These are phyloP conservation scores for Russula earlei DNA, from an alignment of 768 basidiomycete genomes.

Conservation along the genomic window DNA sequence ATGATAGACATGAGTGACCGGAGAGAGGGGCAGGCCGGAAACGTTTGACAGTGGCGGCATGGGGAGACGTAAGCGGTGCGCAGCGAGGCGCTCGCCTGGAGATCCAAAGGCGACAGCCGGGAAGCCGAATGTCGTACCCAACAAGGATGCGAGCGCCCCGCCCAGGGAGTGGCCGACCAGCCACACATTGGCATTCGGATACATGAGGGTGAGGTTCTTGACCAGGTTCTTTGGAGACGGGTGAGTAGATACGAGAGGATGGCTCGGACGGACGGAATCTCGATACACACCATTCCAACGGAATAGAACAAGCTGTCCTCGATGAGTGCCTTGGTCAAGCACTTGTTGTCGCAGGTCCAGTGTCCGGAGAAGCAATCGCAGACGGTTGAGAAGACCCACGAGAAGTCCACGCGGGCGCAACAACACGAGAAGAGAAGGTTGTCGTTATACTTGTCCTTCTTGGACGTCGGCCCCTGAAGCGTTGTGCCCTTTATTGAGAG, in stretches of 20 bases:
- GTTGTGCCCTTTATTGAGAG: conserved; percentile 90
- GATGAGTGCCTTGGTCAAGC: conserved; percentile 74
- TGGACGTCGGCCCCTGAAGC: conserved; percentile 74
- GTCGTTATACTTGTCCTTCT: conserved; percentile 90
- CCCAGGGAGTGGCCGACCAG: conserved; percentile 55
- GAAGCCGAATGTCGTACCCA: conserved; percentile 55
- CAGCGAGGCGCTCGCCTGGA: conserved; percentile 54
- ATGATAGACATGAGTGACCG: conserved; percentile 44
- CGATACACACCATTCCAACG: conserved; percentile 60
- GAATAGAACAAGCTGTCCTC: conserved; percentile 91
- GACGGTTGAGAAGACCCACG: conserved; percentile 78
- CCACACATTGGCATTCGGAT: conserved; percentile 53
- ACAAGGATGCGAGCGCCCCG: conserved; percentile 52
- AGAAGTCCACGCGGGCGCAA: conserved; percentile 81
- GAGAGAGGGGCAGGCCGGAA: conserved; percentile 19
- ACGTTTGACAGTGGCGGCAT: conserved; percentile 32
- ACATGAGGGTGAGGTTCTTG: conserved; percentile 46
- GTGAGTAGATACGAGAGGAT: background rate
- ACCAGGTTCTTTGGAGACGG: conserved; percentile 37
- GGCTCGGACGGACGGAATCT: background rate
- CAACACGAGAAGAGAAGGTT: conserved; percentile 87
- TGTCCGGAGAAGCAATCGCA: conserved; percentile 75
- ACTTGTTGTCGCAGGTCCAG: conserved; percentile 70
- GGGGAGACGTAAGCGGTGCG: conserved; percentile 53
- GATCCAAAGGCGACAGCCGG: conserved; percentile 59